Percentiles rank a stretch among this genome's conserved stretches.
phyloP scores from a whole-genome alignment of 208 protist genomes.

The Sergeia podlipaevii region DNA sequence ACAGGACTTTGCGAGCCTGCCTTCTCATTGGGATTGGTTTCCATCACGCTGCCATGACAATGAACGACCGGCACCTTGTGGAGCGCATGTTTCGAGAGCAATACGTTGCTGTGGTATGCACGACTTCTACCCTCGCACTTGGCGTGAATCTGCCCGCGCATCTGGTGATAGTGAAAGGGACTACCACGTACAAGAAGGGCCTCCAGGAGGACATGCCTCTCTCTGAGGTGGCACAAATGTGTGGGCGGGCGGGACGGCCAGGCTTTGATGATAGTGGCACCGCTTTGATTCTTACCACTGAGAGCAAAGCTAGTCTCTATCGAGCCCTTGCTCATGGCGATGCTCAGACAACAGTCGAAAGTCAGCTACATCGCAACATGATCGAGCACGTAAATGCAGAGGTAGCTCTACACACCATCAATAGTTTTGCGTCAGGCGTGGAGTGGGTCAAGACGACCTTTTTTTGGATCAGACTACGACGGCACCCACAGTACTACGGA shows the following conservation, averaged over 20 bases:
- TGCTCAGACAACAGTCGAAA: constrained; percentile 60
- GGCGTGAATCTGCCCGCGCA: constrained; percentile 94
- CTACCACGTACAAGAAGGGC: constrained; percentile 97
- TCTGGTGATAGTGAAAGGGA: constrained; percentile 96
- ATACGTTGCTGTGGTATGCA: constrained; percentile 85
- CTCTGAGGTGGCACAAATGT: constrained; percentile 99
- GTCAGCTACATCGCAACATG: constrained; percentile 78
- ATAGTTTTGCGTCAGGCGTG: constrained; percentile 55
- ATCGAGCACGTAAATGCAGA: constrained; percentile 95
- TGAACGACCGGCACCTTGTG: constrained; percentile 68
- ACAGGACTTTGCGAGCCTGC: constrained; percentile 62
- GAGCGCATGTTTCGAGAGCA: constrained; percentile 85
- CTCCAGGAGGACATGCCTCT: constrained; percentile 90
- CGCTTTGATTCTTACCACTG: constrained; percentile 89
- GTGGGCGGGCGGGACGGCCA: constrained; percentile 90
- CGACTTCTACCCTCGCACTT: constrained; percentile 90
- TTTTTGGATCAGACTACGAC: constrained; percentile 78
- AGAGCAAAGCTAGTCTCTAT: constrained; percentile 52
- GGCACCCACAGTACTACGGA: constrained; percentile 72
- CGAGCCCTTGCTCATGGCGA: constrained; percentile 42
- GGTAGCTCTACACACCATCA: constrained; percentile 87
- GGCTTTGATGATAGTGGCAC: constrained; percentile 80
- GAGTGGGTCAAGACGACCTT: constrained; percentile 92
- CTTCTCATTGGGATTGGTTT: constrained; percentile 79
- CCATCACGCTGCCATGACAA: constrained; percentile 83